Base-by-base conservation (phyloP, 257 asterid species). In the Coffea canephora region DNA sequence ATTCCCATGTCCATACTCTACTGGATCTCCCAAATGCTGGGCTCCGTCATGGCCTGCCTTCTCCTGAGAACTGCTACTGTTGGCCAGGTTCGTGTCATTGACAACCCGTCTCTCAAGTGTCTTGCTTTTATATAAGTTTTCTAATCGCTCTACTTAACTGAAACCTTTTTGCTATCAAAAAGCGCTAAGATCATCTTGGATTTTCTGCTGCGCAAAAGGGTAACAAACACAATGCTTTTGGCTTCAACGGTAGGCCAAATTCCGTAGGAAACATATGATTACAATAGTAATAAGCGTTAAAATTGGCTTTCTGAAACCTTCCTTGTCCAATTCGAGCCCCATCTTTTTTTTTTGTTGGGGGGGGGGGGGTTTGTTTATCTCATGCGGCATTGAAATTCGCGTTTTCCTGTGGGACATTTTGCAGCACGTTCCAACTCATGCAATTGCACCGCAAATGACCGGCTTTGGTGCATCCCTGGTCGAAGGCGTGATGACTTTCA, bases 381-480 rank as follows among this genome's bases (percentile, higher is more conserved):
- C 43, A 39, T 39, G 43, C 5, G 43, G 3, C 4, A 39, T 39
- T 39, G 43, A 39, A 39, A 39, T 21, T n/a, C 34, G 27, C 7
- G 3, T 19, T 46, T 9, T 39, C 21, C 15, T 31, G 67, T 27
- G 46, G 18, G 19, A 23, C 1, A 62, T 25, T 67, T 23, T 77
- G 67, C 84, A 94, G 95, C 89, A 79, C 1, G 73, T 94, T 52
- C 96, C 94, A 0, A 54, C 86, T 0, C 90, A 83, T 50, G 65
- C 85, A 25, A 87, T 94, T n/a, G 92, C 97, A 0, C 14, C 59
- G 8, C 95, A 91, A 48, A 94, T 94, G 98, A 94, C 98, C 0
- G 98, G 98, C 13, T 91, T 92, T 13, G 98, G 97, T 18, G 98
- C 93, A 19, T 86, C 97, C 23, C 69, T 91, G 46, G 81, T 94